phyloP scores from a whole-genome alignment of 768 basidiomycete genomes.

The Lyophyllum decastes region DNA sequence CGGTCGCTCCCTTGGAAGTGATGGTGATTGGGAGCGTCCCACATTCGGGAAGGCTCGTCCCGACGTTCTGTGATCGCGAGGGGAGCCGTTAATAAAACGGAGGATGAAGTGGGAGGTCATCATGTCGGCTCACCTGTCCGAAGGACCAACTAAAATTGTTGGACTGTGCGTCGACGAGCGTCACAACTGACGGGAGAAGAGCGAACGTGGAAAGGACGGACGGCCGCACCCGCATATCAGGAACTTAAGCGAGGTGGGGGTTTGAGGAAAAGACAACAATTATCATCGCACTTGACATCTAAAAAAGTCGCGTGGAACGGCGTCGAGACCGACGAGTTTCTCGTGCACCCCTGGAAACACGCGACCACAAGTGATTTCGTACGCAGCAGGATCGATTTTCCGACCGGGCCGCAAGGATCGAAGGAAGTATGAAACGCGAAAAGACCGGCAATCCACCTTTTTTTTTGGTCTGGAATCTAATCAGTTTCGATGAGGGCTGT shows the following conservation, averaged over 20 bases:
- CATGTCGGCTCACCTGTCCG: background rate
- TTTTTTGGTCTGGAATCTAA: background rate
- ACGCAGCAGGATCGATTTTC: background rate
- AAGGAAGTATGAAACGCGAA: background rate
- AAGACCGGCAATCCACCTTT: background rate
- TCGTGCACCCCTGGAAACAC: background rate
- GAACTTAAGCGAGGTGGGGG: too few relatives aligned
- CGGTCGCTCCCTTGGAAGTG: conserved; percentile 17
- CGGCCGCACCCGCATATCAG: too few relatives aligned
- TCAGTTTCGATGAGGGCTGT: background rate
- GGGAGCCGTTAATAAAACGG: background rate
- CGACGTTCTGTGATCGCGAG: background rate
- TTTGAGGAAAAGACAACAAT: too few relatives aligned
- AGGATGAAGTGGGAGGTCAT: too few relatives aligned
- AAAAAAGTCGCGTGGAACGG: too few relatives aligned
- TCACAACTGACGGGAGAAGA: too few relatives aligned
- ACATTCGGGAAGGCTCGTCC: conserved; percentile 4
- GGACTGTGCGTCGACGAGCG: background rate
- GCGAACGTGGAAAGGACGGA: too few relatives aligned
- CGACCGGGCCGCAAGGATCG: background rate
- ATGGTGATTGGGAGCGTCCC: background rate
- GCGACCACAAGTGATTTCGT: background rate
- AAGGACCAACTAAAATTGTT: background rate
- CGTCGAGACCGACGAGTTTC: too few relatives aligned
- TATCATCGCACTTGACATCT: too few relatives aligned